Base-by-base conservation (phyloP, 1,139 yeast species). In the Entelexis sorbosivorans region DNA sequence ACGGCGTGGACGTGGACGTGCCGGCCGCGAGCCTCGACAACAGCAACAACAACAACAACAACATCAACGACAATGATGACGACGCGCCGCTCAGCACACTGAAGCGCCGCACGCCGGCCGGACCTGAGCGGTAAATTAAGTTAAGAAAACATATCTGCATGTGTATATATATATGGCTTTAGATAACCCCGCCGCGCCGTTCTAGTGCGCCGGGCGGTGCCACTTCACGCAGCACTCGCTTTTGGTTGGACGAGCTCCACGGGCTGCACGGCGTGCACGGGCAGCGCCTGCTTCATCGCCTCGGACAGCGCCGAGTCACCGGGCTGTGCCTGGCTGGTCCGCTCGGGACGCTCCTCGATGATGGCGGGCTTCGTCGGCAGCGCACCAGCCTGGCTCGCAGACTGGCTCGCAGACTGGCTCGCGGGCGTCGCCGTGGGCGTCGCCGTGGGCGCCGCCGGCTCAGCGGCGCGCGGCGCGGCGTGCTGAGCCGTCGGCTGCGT, bases 1-100 rank as follows among this genome's bases (percentile, higher is more conserved):
- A 78, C 64, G 97, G 97, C 1, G 97, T 91, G 2, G 96, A 89
- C 63, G 57, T 79, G 5, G 87, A 81, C 3, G 78, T 22, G 16
- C 24, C 26, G 26, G 48, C 24, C 20, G 44, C n/a, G n/a, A n/a
- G n/a, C n/a, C n/a, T n/a, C n/a, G n/a, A n/a, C n/a, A n/a, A n/a
- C n/a, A n/a, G n/a, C n/a, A n/a, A n/a, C n/a, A n/a, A n/a, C n/a
- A n/a, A n/a, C n/a, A n/a, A n/a, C n/a, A n/a, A n/a, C n/a, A n/a
- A n/a, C n/a, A n/a, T n/a, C n/a, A n/a, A 28, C 35, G 16, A n/a
- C 17, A 17, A 26, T 29, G 44, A 44, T 7, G 48, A 48, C 9
- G 44, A 48, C 31, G 39, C 36, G 16, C 51, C 51, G 17, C 51
- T 48, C 3, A 36, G 31, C 19, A 19, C 20, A 16, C 20, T 40